Conservation (phyloP, 164 flowering plant genomes). For the Magnolia officinalis region DNA sequence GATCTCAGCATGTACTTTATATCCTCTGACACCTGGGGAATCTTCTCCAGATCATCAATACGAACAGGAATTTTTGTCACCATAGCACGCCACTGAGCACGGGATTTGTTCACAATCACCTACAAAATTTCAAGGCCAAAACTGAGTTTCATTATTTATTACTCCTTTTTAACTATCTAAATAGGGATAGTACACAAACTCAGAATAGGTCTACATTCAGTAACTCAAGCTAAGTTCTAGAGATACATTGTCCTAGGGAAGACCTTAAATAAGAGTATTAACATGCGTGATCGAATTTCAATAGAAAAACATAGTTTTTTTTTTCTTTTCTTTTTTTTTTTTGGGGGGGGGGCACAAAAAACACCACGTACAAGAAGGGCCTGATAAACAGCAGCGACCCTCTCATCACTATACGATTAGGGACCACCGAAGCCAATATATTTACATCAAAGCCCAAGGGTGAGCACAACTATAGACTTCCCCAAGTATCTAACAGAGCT, state of each 20-base stretch:
- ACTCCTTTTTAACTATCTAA: neutral
- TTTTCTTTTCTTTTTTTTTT: no score
- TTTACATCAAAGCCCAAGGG: no score
- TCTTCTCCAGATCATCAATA: conserved; percentile 52
- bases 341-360: no score
- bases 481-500: no score
- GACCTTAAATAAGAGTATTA: no score
- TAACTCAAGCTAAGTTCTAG: neutral
- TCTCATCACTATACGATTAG: no score
- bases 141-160: neutral
- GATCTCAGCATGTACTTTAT: conserved; percentile 67
- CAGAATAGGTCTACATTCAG: neutral
- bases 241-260: neutral
- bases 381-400: no score
- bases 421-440: no score
- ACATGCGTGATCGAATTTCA: no score
- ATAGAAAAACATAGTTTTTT: no score
- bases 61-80: conserved; percentile 58
- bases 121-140: conserved; percentile 18
- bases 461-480: no score
- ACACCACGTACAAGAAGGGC: no score
- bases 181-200: neutral
- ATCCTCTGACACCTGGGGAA: conserved; percentile 66
- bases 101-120: conserved; percentile 93
- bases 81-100: conserved; percentile 74